Base-by-base conservation (phyloP, 2,329 filamentous ascomycete genomes). In the Fusarium oligoseptatum region DNA sequence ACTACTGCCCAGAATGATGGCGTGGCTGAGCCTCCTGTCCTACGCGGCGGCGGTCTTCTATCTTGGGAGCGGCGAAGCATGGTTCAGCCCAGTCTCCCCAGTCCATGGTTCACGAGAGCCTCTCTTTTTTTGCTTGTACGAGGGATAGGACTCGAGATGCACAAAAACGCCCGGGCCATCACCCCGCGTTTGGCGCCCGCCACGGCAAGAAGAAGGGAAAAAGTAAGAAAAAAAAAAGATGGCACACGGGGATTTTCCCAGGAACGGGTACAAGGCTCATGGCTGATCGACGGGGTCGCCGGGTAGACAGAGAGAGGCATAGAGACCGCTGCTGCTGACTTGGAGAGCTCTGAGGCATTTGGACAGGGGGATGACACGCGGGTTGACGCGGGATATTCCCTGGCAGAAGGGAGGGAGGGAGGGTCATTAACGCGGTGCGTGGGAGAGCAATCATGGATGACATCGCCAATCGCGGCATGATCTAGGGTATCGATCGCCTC, bases 171-270 rank as follows among this genome's bases (percentile, higher is more conserved):
- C 64, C 64, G 62, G 66, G 60, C 67, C 64, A 61, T 58, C 29
- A 56, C 68, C 76, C 77, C 77, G 77, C 77, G 76, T 79, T 79
- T 79, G 74, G 76, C 77, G 77, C 68, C 70, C 70, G 63, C 66
- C 68, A 60, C 55, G 58, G 43, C 24, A 32, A 32, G 55, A 56
- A 48, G 64, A 67, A 71, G 67, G 67, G 48, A 66, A 66, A 60
- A 64, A 64, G 63, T 63, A 70, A 55, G 34, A 37, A 50, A 77
- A 37, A 50, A 77, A 70, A 43, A 27, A 37, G 48, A 77, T 71
- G 69, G 64, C 60, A 58, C 36, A 67, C 67, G 74, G 58, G 62
- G 39, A 74, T 70, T 67, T 64, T 67, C 69, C 75, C 45, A 72
- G 73, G 60, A 60, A 69, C 62, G 63, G 64, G 73, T 39, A 64